Evolutionary conservation across 2,329 filamentous ascomycete genomes (phyloP), one percentile per base, ranked within the genome.

Genomic region (Verticillium alfalfae): DNA sequence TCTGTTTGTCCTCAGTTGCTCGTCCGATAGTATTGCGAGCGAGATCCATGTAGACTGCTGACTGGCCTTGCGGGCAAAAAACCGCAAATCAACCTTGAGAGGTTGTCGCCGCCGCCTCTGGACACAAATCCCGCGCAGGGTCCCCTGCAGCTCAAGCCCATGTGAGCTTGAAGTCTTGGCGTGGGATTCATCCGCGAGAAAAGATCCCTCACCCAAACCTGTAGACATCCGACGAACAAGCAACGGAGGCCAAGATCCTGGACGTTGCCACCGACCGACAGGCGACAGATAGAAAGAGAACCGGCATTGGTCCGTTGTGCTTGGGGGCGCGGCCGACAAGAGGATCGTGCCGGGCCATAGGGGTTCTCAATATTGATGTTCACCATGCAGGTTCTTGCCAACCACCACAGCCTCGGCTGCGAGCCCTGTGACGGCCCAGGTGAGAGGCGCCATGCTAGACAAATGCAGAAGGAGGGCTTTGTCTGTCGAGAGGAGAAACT

Each of bases 331-430:
- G 18, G 45, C n/a, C 45, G 45, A 52, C 18, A 18, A 22, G 45
- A 22, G 18, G 18, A 31, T 26, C 22, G 45, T 26, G 45, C 45
- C 45, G 45, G 56, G 56, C 56, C 56, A n/a, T 13, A 57, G 13
- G 38, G 56, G 56, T 57, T 57, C 56, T 57, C 56, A 57, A 57
- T 39, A 57, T 57, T 57, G 56, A 38, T 26, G 18, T 10, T 41
- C 18, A 10, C 18, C 45, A 52, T 52, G 45, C 45, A 52, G 45
- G 45, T 22, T 26, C 45, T 10, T 22, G 5, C 18, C 3, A 18
- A 52, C 45, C 45, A 52, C 34, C 56, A 22, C 34, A 9, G 10
- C 34, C 18, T 37, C 56, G 34, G 12, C 34, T 34, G 26, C 8
- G 15, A 39, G 34, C 34, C 34, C 18, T 22, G 18, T 38, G 31